Evolutionary conservation across 352 stramenopile species (phyloP).

Genomic region (Phytopythium chamaehyphon): DNA sequence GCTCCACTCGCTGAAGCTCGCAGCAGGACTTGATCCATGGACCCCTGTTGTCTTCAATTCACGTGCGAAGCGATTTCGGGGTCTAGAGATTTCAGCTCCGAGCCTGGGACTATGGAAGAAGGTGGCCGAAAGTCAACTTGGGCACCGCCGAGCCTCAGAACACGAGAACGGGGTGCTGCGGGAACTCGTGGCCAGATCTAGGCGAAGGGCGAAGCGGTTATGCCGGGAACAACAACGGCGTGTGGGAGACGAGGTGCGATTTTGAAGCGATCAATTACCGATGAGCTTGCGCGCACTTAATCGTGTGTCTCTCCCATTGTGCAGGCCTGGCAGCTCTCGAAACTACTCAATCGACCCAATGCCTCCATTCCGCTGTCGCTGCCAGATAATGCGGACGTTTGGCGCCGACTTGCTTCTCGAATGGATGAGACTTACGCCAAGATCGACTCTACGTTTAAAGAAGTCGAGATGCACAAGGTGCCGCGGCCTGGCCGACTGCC

Average conservation of each 20-base stretch:
- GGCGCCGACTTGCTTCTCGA: background rate
- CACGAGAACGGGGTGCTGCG: background rate
- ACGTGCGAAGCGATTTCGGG: background rate
- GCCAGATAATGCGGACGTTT: background rate
- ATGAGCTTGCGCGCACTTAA: too few species aligned
- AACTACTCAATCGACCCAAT: background rate
- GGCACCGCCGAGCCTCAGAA: background rate
- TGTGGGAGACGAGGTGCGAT: background rate
- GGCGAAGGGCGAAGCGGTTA: background rate
- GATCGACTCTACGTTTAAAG: background rate
- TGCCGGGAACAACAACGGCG: background rate
- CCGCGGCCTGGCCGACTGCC: background rate
- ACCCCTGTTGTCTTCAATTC: too few species aligned
- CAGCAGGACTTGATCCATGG: background rate
- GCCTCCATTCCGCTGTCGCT: background rate
- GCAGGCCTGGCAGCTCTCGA: background rate
- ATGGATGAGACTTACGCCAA: constrained; percentile 1
- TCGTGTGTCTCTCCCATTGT: too few species aligned
- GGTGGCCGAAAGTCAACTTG: background rate
- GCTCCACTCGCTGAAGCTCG: background rate
- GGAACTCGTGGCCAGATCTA: background rate
- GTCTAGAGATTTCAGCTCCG: background rate
- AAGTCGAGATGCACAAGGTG: constrained; percentile 1
- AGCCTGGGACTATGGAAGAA: background rate
- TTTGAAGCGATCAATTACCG: too few species aligned